Conservation (phyloP, 768 basidiomycete species). For the Macrocybe gigantea region DNA sequence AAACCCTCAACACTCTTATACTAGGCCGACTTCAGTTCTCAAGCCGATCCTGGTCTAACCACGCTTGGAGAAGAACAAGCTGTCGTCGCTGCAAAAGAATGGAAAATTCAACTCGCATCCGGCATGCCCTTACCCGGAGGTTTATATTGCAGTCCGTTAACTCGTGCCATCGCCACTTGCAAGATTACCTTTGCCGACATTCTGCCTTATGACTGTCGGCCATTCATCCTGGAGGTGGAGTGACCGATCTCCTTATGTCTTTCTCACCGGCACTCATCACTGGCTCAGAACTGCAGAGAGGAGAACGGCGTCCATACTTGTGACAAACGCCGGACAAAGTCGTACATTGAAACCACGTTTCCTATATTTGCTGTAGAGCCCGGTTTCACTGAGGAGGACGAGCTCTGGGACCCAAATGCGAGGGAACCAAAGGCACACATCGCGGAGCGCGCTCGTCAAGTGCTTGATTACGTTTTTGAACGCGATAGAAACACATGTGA, state of each 20-base stretch:
- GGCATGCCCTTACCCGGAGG: constrained; percentile 47
- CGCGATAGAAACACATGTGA: constrained; percentile 40
- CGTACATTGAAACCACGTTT: constrained; percentile 43
- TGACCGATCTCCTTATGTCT: background rate
- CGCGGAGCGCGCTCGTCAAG: constrained; percentile 38
- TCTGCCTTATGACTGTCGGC: constrained; percentile 18
- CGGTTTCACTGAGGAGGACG: constrained; percentile 58
- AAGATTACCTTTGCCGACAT: constrained; percentile 43
- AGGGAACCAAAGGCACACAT: constrained; percentile 49
- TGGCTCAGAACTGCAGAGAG: constrained; percentile 57
- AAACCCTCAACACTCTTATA: background rate
- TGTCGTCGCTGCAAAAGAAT: constrained; percentile 30
- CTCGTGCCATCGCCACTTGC: constrained; percentile 54
- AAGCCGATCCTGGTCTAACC: constrained; percentile 67
- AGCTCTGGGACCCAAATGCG: constrained; percentile 47
- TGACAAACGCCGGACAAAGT: constrained; percentile 50
- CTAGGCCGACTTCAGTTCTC: background rate
- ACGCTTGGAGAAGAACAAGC: constrained; percentile 54
- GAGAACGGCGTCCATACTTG: constrained; percentile 65
- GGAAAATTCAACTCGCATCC: constrained; percentile 39
- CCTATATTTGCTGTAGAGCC: constrained; percentile 50
- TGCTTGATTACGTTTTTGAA: constrained; percentile 53
- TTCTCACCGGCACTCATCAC: background rate
- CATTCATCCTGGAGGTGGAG: constrained; percentile 52
- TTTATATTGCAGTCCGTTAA: constrained; percentile 59